phyloP scores from a whole-genome alignment of 805 yeast species.

The Kluyveromyces aestuarii region DNA sequence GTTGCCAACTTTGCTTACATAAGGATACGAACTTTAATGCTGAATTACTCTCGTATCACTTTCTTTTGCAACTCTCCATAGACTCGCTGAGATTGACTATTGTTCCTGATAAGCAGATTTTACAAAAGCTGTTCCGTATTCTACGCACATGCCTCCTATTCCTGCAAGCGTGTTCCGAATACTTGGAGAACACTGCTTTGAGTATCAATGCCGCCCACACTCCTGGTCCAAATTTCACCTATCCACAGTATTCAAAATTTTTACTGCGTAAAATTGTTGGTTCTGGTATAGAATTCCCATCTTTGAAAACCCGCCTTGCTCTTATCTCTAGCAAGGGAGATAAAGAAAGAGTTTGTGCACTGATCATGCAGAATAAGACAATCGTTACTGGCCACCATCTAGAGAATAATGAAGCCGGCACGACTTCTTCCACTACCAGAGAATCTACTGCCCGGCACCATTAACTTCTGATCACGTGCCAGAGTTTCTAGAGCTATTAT shows the following conservation, averaged over 20 bases:
- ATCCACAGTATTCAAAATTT: conserved; percentile 20
- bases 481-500: too few species aligned
- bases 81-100: conserved; percentile 13
- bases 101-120: conserved; percentile 11
- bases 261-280: conserved; percentile 43
- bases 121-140: conserved; percentile 8
- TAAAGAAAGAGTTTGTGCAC: too few species aligned
- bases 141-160: background rate
- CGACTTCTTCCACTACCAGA: background rate
- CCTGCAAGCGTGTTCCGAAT: background rate
- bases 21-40: conserved; percentile 7
- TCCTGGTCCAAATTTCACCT: conserved; percentile 7
- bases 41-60: conserved; percentile 14
- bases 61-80: conserved; percentile 10
- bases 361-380: background rate
- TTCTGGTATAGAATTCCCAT: conserved; percentile 20
- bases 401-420: background rate
- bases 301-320: background rate
- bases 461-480: background rate
- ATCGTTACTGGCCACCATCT: background rate
- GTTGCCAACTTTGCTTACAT: conserved; percentile 44
- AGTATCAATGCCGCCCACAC: conserved; percentile 6
- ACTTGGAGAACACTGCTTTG: conserved; percentile 15
- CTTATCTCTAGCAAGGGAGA: background rate
- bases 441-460: background rate